Conservation (phyloP, 2,329 filamentous ascomycete species). For the Lanzia echinophila region DNA sequence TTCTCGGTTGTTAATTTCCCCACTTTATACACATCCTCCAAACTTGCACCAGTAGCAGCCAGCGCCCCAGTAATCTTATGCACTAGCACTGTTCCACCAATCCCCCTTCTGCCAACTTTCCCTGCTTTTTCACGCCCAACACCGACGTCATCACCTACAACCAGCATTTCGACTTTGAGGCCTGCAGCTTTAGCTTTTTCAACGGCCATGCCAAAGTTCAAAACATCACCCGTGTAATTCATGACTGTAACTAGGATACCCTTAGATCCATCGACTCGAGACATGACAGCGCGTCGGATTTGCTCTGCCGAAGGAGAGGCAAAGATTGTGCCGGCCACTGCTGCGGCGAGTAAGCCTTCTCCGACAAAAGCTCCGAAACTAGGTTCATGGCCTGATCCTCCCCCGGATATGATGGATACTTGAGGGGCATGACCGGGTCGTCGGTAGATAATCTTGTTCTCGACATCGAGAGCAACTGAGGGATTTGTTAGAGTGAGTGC, state of each 20-base stretch:
- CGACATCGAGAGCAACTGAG: constrained; percentile 66
- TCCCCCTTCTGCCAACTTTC: constrained; percentile 87
- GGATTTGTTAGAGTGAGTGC: constrained; percentile 80
- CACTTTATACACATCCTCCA: constrained; percentile 66
- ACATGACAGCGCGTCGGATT: constrained; percentile 67
- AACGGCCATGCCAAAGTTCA: constrained; percentile 90
- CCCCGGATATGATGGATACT: constrained; percentile 80
- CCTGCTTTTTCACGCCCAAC: constrained; percentile 75
- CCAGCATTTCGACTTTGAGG: constrained; percentile 75
- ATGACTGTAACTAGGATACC: constrained; percentile 88
- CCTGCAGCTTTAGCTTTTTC: constrained; percentile 84
- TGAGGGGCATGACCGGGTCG: constrained; percentile 51
- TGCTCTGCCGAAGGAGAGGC: constrained; percentile 77
- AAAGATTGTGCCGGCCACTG: constrained; percentile 83
- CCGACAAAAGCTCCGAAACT: constrained; percentile 84
- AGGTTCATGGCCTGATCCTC: constrained; percentile 85
- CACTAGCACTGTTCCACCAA: constrained; percentile 87
- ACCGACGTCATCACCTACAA: constrained; percentile 87
- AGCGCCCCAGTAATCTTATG: constrained; percentile 83
- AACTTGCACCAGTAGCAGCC: constrained; percentile 59
- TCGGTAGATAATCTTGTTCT: constrained; percentile 80
- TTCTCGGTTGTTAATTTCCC: constrained; percentile 68
- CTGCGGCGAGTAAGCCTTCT: constrained; percentile 68
- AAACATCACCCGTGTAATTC: constrained; percentile 87
- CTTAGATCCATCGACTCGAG: constrained; percentile 60